A percentile compares a stretch with the other conserved stretches of the same genome.
Conservation (phyloP, 345 rosid genomes). For the Atalantia buxifolia region DNA sequence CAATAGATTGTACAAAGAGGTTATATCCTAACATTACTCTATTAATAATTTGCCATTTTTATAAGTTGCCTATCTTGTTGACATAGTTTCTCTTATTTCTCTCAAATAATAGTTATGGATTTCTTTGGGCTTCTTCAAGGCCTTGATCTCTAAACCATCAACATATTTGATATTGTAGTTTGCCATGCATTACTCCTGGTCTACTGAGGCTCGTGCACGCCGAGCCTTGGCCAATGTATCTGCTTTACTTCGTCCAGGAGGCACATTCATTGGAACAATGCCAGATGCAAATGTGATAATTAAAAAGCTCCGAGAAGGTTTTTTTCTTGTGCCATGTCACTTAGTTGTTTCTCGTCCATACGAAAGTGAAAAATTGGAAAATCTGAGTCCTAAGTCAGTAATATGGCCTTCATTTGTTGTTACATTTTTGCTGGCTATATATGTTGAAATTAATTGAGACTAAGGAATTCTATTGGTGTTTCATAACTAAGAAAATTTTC, state of each 20-base stretch:
- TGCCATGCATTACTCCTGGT: constrained; percentile 97
- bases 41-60: background rate
- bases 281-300: constrained; percentile 96
- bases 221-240: constrained; percentile 94
- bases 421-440: background rate
- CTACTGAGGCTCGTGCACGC: constrained; percentile 87
- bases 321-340: background rate
- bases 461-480: background rate
- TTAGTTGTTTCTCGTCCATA: background rate
- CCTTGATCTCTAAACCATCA: constrained; percentile 11
- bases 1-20: background rate
- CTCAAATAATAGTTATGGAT: background rate
- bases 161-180: constrained; percentile 50
- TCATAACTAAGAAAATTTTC: background rate
- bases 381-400: background rate
- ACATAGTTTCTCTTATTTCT: background rate
- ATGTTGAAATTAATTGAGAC: background rate
- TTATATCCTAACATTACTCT: background rate
- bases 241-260: constrained; percentile 93
- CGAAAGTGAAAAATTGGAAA: background rate
- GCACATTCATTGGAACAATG: constrained; percentile 92
- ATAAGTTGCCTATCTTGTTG: background rate
- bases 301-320: constrained; percentile 88
- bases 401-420: background rate
- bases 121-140: constrained; percentile 4